Percentiles rank a stretch among this genome's conserved stretches.
Conservation (phyloP, 1,284 basidiomycete species). For the Pseudozyma pruni region DNA sequence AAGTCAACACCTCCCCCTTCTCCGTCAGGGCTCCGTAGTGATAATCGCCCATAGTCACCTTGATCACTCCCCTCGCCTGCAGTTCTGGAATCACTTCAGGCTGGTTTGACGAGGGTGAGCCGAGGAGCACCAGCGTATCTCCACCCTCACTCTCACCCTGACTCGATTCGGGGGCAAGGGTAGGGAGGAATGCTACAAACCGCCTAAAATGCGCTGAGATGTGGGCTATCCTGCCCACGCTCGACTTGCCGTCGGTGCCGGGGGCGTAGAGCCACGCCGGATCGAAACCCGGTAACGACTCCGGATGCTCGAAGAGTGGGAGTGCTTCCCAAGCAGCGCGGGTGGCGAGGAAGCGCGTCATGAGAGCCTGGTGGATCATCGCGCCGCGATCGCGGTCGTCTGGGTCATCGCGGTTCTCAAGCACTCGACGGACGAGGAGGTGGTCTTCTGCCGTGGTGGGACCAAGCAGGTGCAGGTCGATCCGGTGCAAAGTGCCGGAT, state of each 20-base stretch:
- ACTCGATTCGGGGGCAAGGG: constrained; percentile 69
- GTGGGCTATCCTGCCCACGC: constrained; percentile 70
- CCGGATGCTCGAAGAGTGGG: constrained; percentile 10
- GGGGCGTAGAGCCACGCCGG: constrained; percentile 10
- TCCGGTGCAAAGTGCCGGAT: constrained; percentile 29
- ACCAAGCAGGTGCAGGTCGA: constrained; percentile 21
- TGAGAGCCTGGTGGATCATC: background rate
- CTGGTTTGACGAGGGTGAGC: constrained; percentile 51
- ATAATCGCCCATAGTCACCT: constrained; percentile 87
- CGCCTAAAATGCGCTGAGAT: constrained; percentile 84
- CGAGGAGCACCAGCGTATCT: constrained; percentile 54
- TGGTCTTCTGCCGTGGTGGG: constrained; percentile 1
- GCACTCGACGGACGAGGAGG: background rate
- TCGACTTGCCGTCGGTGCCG: no score
- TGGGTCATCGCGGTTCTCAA: background rate
- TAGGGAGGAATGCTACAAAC: constrained; percentile 82
- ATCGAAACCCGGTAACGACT: constrained; percentile 7
- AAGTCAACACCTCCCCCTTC: constrained; percentile 80
- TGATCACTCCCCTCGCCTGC: constrained; percentile 80
- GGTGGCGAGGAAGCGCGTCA: constrained; percentile 1
- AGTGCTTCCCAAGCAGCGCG: constrained; percentile 21
- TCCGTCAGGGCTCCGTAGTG: constrained; percentile 85
- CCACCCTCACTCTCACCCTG: background rate
- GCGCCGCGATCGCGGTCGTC: background rate
- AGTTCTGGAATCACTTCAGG: constrained; percentile 78